These are phyloP conservation scores for Stentor coeruleus DNA, from an alignment of 73 alveolate species.

Conservation along the genomic window DNA sequence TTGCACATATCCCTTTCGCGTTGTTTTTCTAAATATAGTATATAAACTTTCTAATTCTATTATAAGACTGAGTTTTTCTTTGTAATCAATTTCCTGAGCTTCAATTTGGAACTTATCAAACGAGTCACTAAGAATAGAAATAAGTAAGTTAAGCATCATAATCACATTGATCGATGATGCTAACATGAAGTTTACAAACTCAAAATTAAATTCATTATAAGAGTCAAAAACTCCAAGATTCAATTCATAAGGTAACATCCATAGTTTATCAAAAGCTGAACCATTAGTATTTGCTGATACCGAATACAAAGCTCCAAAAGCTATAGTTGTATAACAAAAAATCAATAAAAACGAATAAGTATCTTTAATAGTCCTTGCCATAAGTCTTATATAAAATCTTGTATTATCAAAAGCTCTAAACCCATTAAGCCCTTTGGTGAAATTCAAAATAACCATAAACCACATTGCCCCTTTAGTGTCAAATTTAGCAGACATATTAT, in stretches of 20 bases:
- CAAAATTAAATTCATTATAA: background rate
- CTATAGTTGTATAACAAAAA: background rate
- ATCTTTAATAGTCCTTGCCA: background rate
- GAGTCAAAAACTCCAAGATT: background rate
- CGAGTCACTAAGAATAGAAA: background rate
- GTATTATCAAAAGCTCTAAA: conserved; percentile 19
- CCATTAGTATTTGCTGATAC: background rate
- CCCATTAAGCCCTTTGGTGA: background rate
- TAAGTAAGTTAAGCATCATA: background rate
- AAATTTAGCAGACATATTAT: background rate
- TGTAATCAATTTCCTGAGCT: conserved; percentile 1
- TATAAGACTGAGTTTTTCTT: background rate
- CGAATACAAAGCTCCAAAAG: conserved; percentile 3
- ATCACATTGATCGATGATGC: background rate
- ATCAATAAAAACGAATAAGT: background rate
- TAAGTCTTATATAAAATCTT: background rate
- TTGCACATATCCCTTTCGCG: background rate
- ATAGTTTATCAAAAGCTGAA: background rate
- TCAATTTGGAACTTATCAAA: background rate
- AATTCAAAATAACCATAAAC: background rate
- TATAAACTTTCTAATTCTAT: background rate
- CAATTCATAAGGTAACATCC: conserved; percentile 7
- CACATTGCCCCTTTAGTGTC: background rate
- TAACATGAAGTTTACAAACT: background rate
- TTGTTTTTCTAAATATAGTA: background rate